phyloP scores from a whole-genome alignment of 306 rosid genomes.

The Spatholobus suberectus region DNA sequence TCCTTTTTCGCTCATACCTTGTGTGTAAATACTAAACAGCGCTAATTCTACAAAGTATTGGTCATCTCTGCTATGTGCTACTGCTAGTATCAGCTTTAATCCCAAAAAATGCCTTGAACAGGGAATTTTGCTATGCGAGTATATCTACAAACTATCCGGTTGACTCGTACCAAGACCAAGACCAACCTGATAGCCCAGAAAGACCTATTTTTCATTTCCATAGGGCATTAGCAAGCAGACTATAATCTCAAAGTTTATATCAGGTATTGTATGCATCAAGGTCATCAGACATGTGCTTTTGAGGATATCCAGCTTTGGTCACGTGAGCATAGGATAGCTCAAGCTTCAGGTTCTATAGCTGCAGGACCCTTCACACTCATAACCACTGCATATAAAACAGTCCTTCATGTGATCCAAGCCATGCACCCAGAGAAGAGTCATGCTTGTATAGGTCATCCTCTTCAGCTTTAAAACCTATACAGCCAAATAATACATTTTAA shows the following conservation, averaged over 20 bases:
- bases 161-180: neutral
- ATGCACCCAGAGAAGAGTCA: constrained; percentile 58
- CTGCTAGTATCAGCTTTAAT: constrained; percentile 9
- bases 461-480: constrained; percentile 43
- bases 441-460: constrained; percentile 38
- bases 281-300: neutral
- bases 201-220: neutral
- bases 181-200: neutral
- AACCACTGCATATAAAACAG: constrained; percentile 71
- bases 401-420: constrained; percentile 88
- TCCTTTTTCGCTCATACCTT: neutral
- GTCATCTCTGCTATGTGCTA: neutral
- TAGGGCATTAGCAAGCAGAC: neutral
- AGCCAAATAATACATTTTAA: constrained; percentile 14
- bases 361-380: constrained; percentile 32
- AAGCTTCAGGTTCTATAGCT: neutral
- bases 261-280: neutral
- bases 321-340: neutral
- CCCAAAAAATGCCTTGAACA: neutral
- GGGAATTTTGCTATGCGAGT: neutral
- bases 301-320: neutral
- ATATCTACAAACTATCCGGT: constrained; percentile 32
- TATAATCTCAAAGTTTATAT: neutral
- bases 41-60: neutral
- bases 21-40: neutral